A percentile compares a stretch with the other conserved stretches of the same genome.
Evolutionary conservation across 371 early-diverging fungal species (phyloP).

Genomic region (Mortierella sp.): DNA sequence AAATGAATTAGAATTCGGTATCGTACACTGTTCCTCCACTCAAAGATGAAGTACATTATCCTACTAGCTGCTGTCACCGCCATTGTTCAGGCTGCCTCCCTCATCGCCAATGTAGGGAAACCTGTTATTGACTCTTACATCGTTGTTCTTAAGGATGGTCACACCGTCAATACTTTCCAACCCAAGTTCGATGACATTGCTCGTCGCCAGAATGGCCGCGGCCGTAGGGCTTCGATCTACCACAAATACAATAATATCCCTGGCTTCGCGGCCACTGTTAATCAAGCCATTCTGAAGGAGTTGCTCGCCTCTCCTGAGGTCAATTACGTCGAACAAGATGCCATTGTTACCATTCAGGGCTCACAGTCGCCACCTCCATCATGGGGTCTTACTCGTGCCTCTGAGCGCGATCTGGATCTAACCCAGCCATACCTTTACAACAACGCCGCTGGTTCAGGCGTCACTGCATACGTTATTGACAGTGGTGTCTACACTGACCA

Average conservation of each 20-base stretch:
- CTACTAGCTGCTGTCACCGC: conserved; percentile 29
- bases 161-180: conserved; percentile 19
- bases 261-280: conserved; percentile 36
- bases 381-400: conserved; percentile 70
- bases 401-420: conserved; percentile 48
- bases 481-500: conserved; percentile 74
- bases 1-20: too few species aligned
- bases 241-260: conserved; percentile 40
- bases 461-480: conserved; percentile 70
- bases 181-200: conserved; percentile 43
- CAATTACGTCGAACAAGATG: conserved; percentile 67
- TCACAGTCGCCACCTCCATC: conserved; percentile 55
- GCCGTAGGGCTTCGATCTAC: conserved; percentile 32
- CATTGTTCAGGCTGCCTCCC: conserved; percentile 32
- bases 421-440: conserved; percentile 30
- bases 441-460: conserved; percentile 59
- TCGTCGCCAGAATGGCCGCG: conserved; percentile 5
- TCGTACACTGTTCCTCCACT: neutral
- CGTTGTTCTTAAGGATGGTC: conserved; percentile 13
- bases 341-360: conserved; percentile 55
- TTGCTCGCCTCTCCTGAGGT: conserved; percentile 49
- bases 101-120: conserved; percentile 28
- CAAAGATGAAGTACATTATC: neutral
- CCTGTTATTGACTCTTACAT: conserved; percentile 33
- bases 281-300: conserved; percentile 32